These are phyloP conservation scores for Starmerella riodocensis DNA, from an alignment of 805 yeast genomes.

Conservation along the genomic window DNA sequence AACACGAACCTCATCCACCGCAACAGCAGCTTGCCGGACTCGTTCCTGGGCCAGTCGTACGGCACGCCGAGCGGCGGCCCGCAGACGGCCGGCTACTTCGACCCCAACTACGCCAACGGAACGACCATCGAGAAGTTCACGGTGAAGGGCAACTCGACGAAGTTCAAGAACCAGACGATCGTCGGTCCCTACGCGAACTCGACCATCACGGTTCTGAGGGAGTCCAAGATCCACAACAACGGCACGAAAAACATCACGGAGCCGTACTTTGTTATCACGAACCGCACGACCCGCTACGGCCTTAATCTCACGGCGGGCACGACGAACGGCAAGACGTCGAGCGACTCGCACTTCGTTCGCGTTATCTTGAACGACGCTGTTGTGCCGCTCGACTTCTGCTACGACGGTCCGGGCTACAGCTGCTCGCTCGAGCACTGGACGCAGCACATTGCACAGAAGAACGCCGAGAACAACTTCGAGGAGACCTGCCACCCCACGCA, in stretches of 20 bases:
- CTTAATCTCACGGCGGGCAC: constrained; percentile 5
- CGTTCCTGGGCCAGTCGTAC: constrained; percentile 7
- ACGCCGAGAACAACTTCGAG: constrained; percentile 6
- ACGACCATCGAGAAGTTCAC: neutral
- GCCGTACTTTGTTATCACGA: neutral
- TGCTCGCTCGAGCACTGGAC: constrained; percentile 30
- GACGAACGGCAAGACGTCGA: constrained; percentile 1
- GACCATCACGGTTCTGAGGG: constrained; percentile 1
- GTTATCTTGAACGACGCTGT: constrained; percentile 42
- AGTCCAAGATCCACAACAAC: too few species aligned
- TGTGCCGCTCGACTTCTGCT: constrained; percentile 37
- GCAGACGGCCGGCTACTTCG: constrained; percentile 8
- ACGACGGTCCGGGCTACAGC: constrained; percentile 42
- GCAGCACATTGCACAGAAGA: constrained; percentile 4
- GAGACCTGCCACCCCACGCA: constrained; percentile 10
- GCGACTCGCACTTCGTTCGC: constrained; percentile 32
- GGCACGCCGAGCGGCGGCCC: constrained; percentile 23
- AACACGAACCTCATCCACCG: constrained; percentile 7
- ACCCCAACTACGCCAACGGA: constrained; percentile 6
- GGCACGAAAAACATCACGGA: constrained; percentile 3
- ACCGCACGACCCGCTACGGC: constrained; percentile 7
- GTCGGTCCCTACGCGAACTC: constrained; percentile 3
- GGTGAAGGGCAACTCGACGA: neutral
- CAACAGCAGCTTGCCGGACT: constrained; percentile 11
- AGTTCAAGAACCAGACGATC: constrained; percentile 5